phyloP scores from a whole-genome alignment of 441 rosid species.

The Mallotus repandus region DNA sequence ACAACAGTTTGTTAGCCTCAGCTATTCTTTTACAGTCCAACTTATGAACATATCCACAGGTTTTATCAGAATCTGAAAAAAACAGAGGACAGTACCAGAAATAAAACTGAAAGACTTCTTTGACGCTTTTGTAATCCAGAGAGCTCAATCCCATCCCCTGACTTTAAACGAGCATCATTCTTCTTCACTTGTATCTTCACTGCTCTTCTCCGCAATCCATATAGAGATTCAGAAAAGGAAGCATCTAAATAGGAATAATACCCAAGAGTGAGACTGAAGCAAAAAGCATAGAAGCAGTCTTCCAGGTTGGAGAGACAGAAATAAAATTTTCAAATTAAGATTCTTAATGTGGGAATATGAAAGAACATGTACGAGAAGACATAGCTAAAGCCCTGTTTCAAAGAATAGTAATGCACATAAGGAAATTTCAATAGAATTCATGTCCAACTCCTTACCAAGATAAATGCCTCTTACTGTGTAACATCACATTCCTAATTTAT shows the following conservation, averaged over 20 bases:
- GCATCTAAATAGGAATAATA: constrained; percentile 60
- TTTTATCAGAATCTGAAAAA: constrained; percentile 2
- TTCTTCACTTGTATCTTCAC: constrained; percentile 53
- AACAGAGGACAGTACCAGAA: constrained; percentile 59
- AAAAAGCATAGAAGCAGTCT: background rate
- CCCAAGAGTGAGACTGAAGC: constrained; percentile 6
- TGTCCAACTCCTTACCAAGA: background rate
- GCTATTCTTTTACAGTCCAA: background rate
- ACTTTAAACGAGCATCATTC: constrained; percentile 40
- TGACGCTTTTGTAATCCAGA: constrained; percentile 81
- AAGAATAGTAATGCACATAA: background rate
- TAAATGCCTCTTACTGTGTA: background rate
- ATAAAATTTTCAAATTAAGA: background rate
- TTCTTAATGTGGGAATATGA: background rate
- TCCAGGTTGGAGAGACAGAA: background rate
- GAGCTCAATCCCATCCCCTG: constrained; percentile 52
- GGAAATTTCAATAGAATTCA: background rate
- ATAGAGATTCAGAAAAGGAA: constrained; percentile 90
- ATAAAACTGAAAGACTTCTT: constrained; percentile 81
- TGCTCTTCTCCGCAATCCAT: constrained; percentile 93
- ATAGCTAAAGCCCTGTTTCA: background rate
- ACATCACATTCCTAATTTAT: background rate
- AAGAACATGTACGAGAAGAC: background rate
- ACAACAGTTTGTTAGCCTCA: background rate
- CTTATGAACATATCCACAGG: background rate